These are phyloP conservation scores for Phytophthora chlamydospora DNA, from an alignment of 352 stramenopile species.

Conservation along the genomic window DNA sequence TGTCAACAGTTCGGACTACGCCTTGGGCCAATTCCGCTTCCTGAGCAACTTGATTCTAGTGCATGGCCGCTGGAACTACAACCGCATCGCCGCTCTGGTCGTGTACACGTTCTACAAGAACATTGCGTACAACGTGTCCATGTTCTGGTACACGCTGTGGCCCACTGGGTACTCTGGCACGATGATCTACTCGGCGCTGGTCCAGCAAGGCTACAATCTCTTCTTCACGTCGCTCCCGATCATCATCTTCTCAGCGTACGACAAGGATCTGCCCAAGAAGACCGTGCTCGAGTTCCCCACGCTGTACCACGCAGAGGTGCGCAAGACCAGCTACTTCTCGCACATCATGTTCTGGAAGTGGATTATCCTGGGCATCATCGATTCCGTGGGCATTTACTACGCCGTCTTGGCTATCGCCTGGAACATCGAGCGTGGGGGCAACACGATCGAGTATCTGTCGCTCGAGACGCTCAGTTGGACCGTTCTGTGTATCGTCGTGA, in stretches of 20 bases:
- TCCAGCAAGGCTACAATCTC: conserved; percentile 95
- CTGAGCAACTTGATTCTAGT: conserved; percentile 75
- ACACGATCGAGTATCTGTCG: conserved; percentile 64
- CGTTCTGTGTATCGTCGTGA: conserved; percentile 78
- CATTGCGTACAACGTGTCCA: conserved; percentile 89
- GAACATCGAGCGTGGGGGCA: conserved; percentile 70
- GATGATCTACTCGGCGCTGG: conserved; percentile 85
- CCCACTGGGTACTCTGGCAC: conserved; percentile 93
- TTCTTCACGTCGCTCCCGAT: conserved; percentile 95
- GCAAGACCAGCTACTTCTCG: conserved; percentile 70
- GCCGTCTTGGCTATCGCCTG: conserved; percentile 50
- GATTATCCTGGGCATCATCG: conserved; percentile 77
- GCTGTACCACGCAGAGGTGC: conserved; percentile 68
- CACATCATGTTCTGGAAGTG: conserved; percentile 89
- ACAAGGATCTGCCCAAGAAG: conserved; percentile 77
- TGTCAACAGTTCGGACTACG: conserved; percentile 89
- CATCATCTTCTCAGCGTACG: conserved; percentile 80
- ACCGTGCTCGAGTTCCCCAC: conserved; percentile 65
- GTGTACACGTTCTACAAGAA: conserved; percentile 94
- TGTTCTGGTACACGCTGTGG: conserved; percentile 90
- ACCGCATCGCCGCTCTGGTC: conserved; percentile 88
- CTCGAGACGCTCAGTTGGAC: conserved; percentile 78
- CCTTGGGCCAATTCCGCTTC: conserved; percentile 85
- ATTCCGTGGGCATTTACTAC: conserved; percentile 79
- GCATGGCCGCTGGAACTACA: conserved; percentile 89